Percentiles rank a stretch among this genome's conserved stretches.
phyloP scores from a whole-genome alignment of 257 asterid species.

The Ophiorrhiza pumila region DNA sequence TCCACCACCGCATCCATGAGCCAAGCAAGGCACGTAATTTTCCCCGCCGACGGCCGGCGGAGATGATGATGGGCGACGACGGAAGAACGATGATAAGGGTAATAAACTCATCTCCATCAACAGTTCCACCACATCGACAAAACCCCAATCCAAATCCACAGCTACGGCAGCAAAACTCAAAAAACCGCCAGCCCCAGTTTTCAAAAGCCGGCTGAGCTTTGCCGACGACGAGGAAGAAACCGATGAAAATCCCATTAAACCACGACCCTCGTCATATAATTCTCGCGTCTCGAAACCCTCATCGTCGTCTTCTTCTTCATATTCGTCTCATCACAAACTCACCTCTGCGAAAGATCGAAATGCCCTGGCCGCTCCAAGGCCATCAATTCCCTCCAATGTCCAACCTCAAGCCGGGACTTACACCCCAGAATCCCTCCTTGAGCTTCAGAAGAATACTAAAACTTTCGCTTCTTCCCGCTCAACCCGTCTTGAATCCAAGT shows the following conservation, averaged over 20 bases:
- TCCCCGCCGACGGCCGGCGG: slow-evolving; percentile 89
- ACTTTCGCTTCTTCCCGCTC: slow-evolving; percentile 61
- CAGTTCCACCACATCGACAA: slow-evolving; percentile 11
- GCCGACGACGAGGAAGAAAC: slow-evolving; percentile 70
- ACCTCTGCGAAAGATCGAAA: slow-evolving; percentile 53
- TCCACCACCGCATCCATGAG: slow-evolving; percentile 39
- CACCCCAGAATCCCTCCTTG: slow-evolving; percentile 83
- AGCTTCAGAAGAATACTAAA: slow-evolving; percentile 93
- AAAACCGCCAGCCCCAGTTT: slow-evolving; percentile 39
- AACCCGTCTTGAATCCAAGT: slow-evolving; percentile 42
- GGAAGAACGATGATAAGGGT: slow-evolving; percentile 19
- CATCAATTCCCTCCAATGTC: slow-evolving; percentile 74
- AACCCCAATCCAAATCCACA: slow-evolving; percentile 34
- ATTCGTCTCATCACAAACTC: slow-evolving; percentile 61
- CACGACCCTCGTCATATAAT: slow-evolving; percentile 47
- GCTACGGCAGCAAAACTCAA: slow-evolving; percentile 47
- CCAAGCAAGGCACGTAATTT: slow-evolving; percentile 64
- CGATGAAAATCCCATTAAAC: slow-evolving; percentile 41
- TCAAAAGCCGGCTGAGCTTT: slow-evolving; percentile 73
- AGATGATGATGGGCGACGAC: slow-evolving; percentile 55
- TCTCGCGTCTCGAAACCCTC: slow-evolving; percentile 40
- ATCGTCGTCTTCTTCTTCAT: slow-evolving; percentile 41
- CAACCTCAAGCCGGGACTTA: slow-evolving; percentile 94
- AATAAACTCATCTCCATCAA: slow-evolving; percentile 24
- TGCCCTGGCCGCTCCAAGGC: slow-evolving; percentile 29